Conservation (phyloP, 148 eudicot genomes). For the Fagopyrum tataricum region DNA sequence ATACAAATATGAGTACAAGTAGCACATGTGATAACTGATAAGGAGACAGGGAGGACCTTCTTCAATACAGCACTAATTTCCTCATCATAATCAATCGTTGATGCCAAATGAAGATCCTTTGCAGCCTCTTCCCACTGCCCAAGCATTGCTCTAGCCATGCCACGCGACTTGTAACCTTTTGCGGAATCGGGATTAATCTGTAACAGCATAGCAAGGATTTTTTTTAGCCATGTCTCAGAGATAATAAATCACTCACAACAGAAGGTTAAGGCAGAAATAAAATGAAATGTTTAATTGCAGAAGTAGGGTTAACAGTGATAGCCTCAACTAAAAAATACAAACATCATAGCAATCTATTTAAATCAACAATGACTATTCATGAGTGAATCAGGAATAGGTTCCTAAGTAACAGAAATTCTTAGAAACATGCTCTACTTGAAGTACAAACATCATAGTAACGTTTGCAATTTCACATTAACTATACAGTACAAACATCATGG, state of each 20-base stretch:
- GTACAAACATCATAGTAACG: no score
- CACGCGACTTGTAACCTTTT: constrained; percentile 81
- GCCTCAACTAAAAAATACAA: not conserved
- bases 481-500: no score
- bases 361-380: not conserved
- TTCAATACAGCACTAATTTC: constrained; percentile 57
- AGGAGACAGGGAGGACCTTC: constrained; percentile 37
- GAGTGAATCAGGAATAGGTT: not conserved
- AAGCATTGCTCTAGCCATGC: constrained; percentile 86
- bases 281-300: not conserved
- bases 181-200: constrained; percentile 96
- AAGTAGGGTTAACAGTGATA: not conserved
- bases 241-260: not conserved
- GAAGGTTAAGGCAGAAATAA: not conserved
- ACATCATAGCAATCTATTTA: not conserved
- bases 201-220: not conserved
- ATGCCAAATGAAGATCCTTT: constrained; percentile 82
- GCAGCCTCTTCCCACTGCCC: constrained; percentile 96
- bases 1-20: constrained; percentile 4
- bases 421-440: no score
- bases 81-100: constrained; percentile 80
- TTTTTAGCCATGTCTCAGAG: not conserved
- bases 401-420: not conserved
- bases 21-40: not conserved
- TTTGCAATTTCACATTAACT: no score